Base-by-base conservation (phyloP, 169 alveolate species). In the Plasmodium inui region DNA sequence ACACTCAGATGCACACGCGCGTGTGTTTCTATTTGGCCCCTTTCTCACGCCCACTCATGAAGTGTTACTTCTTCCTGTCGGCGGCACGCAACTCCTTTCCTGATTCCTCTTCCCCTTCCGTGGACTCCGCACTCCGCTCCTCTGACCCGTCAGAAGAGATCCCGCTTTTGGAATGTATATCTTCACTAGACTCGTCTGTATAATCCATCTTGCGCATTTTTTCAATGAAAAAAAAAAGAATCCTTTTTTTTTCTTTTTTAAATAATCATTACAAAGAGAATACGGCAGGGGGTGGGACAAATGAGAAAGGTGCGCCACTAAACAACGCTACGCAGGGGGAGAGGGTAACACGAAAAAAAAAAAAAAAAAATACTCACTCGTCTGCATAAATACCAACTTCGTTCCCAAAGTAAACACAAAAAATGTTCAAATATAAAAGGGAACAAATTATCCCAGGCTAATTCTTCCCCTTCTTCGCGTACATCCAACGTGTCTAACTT, bases 171-270 rank as follows among this genome's bases (percentile, higher is more conserved):
- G 61, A 73, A 17, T 85, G 53, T 28, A 32, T 76, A 22, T 73
- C 93, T 28, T 46, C 76, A 71, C 67, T 74, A 6, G 85, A 61
- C 67, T 57, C 55, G 44, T 83, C 74, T 28, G 39, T 19, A 12
- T 19, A 73, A 41, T 76, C 61, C 93, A 85, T 85, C 71, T 32
- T 85, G 30, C n/a, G 28, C 61, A 74, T n/a, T 85, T 85, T 50
- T 67, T n/a, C 76, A 22, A 22, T 67, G 76, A 22, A 67, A 67
- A 26, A 67, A 67, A 67, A 22, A 28, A 2, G 37, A 67, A 26
- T 61, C 3, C 12, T 61, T 61, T 61, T 17, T 67, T 67, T 4
- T 32, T 37, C 39, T 73, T 82, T 53, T 50, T 85, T 74, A 34
- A 14, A 76, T 73, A 34, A 84, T 12, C 46, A 83, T 30, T 19